Evolutionary conservation across 2,329 filamentous ascomycete genomes (phyloP).

Genomic region (Fusarium sp.): DNA sequence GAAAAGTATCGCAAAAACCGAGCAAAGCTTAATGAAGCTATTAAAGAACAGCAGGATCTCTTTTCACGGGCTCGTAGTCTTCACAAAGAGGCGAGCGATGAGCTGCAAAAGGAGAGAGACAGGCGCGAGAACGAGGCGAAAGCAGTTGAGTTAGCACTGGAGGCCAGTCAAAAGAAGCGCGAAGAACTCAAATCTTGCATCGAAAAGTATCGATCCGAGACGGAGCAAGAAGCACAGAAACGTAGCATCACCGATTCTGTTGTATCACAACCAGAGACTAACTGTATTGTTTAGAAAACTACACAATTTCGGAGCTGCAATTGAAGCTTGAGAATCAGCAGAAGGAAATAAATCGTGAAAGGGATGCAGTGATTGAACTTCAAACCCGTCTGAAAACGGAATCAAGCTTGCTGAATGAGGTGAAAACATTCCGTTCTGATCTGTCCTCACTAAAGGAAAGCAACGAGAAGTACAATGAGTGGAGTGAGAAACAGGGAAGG

Average conservation of each 20-base stretch:
- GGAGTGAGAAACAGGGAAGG: conserved; percentile 3
- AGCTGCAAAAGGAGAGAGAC: conserved; percentile 51
- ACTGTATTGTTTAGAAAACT: conserved; percentile 39
- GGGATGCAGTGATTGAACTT: conserved; percentile 13
- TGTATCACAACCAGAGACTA: background rate
- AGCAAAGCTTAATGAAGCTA: conserved; percentile 58
- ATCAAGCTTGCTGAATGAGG: conserved; percentile 7
- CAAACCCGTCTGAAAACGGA: conserved; percentile 28
- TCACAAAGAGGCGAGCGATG: conserved; percentile 50
- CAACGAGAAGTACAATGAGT: background rate
- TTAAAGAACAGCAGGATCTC: conserved; percentile 60
- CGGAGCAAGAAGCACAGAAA: conserved; percentile 35
- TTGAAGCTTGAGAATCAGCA: conserved; percentile 38
- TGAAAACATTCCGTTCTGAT: conserved; percentile 32
- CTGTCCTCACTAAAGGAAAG: conserved; percentile 34
- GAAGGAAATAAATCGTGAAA: conserved; percentile 18
- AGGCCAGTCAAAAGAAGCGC: conserved; percentile 47
- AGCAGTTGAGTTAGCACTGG: conserved; percentile 45
- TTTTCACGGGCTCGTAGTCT: conserved; percentile 51
- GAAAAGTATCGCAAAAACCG: conserved; percentile 53
- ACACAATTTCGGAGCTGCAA: conserved; percentile 41
- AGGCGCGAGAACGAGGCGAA: conserved; percentile 37
- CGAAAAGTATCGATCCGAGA: conserved; percentile 42
- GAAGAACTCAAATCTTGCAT: conserved; percentile 50
- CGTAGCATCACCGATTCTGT: conserved; percentile 38